These are phyloP conservation scores for Amanita pallidorosea DNA, from an alignment of 768 basidiomycete genomes.

Conservation along the genomic window DNA sequence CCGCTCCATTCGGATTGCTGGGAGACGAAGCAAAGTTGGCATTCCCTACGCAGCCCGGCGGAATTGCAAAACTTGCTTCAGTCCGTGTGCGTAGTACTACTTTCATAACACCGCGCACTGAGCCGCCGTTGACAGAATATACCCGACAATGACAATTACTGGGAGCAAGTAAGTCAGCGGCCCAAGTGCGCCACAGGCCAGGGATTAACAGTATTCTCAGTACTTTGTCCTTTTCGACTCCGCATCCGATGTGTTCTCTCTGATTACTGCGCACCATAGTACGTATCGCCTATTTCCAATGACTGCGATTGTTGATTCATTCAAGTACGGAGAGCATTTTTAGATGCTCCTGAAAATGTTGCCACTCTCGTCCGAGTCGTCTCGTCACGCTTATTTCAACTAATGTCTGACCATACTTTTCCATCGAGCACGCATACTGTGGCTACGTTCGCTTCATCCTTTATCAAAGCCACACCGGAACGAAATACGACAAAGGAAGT, in stretches of 20 bases:
- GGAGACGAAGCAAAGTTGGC: slow-evolving; percentile 85
- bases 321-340: slow-evolving; percentile 71
- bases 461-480: slow-evolving; percentile 50
- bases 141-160: slow-evolving; percentile 65
- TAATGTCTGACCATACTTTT: slow-evolving; percentile 73
- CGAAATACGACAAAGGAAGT: slow-evolving; percentile 76
- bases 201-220: slow-evolving; percentile 23
- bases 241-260: slow-evolving; percentile 82
- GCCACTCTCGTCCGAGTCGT: slow-evolving; percentile 70
- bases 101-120: not conserved
- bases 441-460: slow-evolving; percentile 55
- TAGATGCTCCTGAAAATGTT: slow-evolving; percentile 79
- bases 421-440: slow-evolving; percentile 51
- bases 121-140: slow-evolving; percentile 45
- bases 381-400: slow-evolving; percentile 57
- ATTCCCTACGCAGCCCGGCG: slow-evolving; percentile 74
- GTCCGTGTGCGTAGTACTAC: slow-evolving; percentile 46
- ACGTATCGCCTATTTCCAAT: slow-evolving; percentile 19
- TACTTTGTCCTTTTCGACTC: slow-evolving; percentile 83
- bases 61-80: slow-evolving; percentile 66
- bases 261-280: slow-evolving; percentile 83
- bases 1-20: slow-evolving; percentile 66
- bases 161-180: slow-evolving; percentile 63
- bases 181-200: not conserved
- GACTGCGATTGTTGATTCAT: not conserved